Base-by-base conservation (phyloP, 2,329 filamentous ascomycete species). In the Pezizomycotina sp. region DNA sequence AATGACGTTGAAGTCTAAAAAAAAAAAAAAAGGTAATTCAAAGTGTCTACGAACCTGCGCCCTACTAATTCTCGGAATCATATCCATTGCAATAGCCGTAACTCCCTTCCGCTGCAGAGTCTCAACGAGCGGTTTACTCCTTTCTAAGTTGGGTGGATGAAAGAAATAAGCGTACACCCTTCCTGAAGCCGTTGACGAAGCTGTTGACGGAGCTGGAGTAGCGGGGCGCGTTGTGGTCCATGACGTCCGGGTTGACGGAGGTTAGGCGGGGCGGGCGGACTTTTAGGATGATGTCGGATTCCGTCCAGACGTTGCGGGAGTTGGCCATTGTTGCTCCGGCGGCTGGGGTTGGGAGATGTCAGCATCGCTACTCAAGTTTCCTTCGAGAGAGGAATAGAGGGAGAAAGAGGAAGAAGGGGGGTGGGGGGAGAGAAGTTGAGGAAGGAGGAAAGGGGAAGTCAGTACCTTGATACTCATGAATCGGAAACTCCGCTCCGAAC, bases 81-180 rank as follows among this genome's bases (percentile, higher is more conserved):
- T 77, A 54, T 92, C 83, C 82, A 92, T 92, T 14, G 83, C 81
- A 53, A 92, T 89, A 10, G 71, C 62, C 1, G 80, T 91, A 2
- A 75, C 72, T 18, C 76, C 75, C 31, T 71, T 70, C 23, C 65
- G 63, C 16, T 79, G 74, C 42, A 91, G 67, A 41, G 71, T 73
- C 42, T 82, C 69, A 6, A 92, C 76, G 4, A 86, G 60, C 6
- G 69, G 62, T 56, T 70, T 74, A 57, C 91, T 91, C 59, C 86
- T 79, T 5, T n/a, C n/a, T n/a, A n/a, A n/a, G 72, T 66, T 1
- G 82, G 82, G 53, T 91, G 82, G 18, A 92, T 59, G 53, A 92
- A 80, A 2, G 79, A 86, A 48, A 91, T 77, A 38, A 92, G 56
- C 0, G 79, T 83, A 30, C 78, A 71, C 3, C 73, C 72, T 47